Base-by-base conservation (phyloP, 306 rosid species). In the Prosopis cineraria region DNA sequence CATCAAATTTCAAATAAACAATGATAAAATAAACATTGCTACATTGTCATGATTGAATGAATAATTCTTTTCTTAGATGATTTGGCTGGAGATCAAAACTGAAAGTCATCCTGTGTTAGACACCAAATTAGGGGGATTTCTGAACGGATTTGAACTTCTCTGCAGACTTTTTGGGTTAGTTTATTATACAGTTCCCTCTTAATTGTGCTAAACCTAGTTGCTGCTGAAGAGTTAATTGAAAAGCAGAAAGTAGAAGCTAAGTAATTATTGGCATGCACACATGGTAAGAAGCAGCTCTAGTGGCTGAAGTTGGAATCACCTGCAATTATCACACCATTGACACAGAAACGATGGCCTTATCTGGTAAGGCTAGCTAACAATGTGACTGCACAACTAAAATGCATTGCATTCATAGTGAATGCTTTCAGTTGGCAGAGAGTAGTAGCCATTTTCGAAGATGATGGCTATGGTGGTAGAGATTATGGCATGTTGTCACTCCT, bases 261-360 rank as follows among this genome's bases (percentile, higher is more conserved):
- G 88, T 80, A 50, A 75, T 90, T 58, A 78, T 88, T 41, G 95
- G 95, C 72, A 85, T 83, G 89, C 82, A 81, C 0, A 76, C 78
- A 63, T 90, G 95, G 95, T 73, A 50, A 76, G 89, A 90, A 83
- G 87, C 87, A 69, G 75, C 84, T 75, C 81, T 82, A 30, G 87
- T 90, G 9, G 92, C 91, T 20, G 88, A 83, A 77, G 53, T 83
- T 75, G 84, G 84, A 75, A 33, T 75, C 92, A 47, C 88, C 91
- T 9, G 3, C 91, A 60, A 76, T 86, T 13, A 83, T 52, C 78
- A 86, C 91, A 2, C 82, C 83, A 27, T 24, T 78, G 76, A 45
- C 70, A 76, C 68, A 53, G 16, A 75, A n/a, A 36, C 85, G 78
- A 0, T 85, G 91, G 92, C 92, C 95, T 29, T 88, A 36, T 60